Evolutionary conservation across 768 basidiomycete genomes (phyloP).

Genomic region (Auriscalpium orientale): DNA sequence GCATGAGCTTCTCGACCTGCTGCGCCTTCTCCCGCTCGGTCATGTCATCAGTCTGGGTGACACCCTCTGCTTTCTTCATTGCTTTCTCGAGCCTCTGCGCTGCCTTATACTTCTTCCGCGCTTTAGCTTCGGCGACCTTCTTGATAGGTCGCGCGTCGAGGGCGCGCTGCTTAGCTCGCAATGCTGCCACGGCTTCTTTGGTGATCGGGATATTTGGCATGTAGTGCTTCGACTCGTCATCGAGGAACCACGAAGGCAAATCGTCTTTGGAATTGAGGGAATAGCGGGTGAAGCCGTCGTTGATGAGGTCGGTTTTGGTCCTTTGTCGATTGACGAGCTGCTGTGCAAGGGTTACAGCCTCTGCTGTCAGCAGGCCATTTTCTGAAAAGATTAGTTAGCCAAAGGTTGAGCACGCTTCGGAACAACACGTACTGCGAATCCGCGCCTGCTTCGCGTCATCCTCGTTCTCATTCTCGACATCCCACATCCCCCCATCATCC

Average conservation of each 20-base stretch:
- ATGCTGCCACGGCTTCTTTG: constrained; percentile 82
- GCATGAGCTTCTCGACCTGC: constrained; percentile 89
- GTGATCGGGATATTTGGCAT: constrained; percentile 94
- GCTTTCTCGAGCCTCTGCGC: constrained; percentile 81
- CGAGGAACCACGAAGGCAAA: constrained; percentile 93
- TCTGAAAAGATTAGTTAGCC: constrained; percentile 35
- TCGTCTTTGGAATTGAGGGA: constrained; percentile 88
- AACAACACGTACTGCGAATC: constrained; percentile 50
- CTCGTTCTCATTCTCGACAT: constrained; percentile 69
- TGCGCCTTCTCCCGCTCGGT: constrained; percentile 93
- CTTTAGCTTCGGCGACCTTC: constrained; percentile 98
- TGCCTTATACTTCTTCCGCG: constrained; percentile 90
- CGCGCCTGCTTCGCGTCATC: constrained; percentile 59
- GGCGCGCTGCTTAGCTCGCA: constrained; percentile 86
- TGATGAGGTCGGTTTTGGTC: constrained; percentile 82
- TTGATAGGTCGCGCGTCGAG: constrained; percentile 97
- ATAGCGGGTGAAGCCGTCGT: constrained; percentile 93
- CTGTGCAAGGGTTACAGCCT: constrained; percentile 88
- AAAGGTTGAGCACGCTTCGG: neutral
- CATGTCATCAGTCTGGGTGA: constrained; percentile 81
- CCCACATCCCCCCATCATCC: constrained; percentile 62
- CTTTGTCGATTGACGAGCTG: constrained; percentile 84
- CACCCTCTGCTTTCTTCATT: constrained; percentile 92
- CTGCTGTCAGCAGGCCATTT: constrained; percentile 75
- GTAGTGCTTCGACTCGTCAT: constrained; percentile 91